phyloP scores from a whole-genome alignment of 768 basidiomycete genomes.

The Plicaturopsis crispa region DNA sequence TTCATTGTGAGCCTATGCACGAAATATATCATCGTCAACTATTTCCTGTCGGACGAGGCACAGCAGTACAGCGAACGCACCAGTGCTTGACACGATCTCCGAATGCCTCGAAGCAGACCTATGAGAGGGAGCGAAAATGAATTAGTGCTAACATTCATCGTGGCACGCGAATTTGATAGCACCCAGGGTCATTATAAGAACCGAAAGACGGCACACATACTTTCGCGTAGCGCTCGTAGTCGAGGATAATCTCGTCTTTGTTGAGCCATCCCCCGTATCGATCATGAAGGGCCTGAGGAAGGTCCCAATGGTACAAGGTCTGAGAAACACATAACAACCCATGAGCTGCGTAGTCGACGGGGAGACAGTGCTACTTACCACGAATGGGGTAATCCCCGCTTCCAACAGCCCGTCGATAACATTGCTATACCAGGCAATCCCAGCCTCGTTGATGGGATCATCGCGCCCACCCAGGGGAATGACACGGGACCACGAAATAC shows the following conservation, averaged over 20 bases:
- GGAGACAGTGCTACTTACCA: constrained; percentile 32
- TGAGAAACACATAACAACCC: constrained; percentile 14
- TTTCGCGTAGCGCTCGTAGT: constrained; percentile 54
- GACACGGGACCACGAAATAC: constrained; percentile 68
- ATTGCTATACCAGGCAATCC: constrained; percentile 63
- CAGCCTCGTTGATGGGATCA: constrained; percentile 64
- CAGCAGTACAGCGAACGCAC: constrained; percentile 23
- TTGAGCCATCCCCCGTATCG: constrained; percentile 73
- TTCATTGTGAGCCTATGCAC: constrained; percentile 58
- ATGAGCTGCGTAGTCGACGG: constrained; percentile 1
- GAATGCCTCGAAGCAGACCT: constrained; percentile 69
- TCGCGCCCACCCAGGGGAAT: constrained; percentile 67
- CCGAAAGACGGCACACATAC: constrained; percentile 24
- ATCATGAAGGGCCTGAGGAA: constrained; percentile 67
- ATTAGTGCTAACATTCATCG: too few species aligned
- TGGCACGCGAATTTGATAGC: not conserved
- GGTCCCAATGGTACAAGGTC: constrained; percentile 77
- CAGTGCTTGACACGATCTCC: constrained; percentile 74
- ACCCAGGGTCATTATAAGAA: not conserved
- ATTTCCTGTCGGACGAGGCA: constrained; percentile 2
- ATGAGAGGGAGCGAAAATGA: too few species aligned
- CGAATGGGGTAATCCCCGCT: constrained; percentile 59
- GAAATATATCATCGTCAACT: not conserved
- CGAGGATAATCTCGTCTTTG: constrained; percentile 60
- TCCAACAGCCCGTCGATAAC: constrained; percentile 62